phyloP scores from a whole-genome alignment of 306 rosid species.

The Phaseolus lunatus region DNA sequence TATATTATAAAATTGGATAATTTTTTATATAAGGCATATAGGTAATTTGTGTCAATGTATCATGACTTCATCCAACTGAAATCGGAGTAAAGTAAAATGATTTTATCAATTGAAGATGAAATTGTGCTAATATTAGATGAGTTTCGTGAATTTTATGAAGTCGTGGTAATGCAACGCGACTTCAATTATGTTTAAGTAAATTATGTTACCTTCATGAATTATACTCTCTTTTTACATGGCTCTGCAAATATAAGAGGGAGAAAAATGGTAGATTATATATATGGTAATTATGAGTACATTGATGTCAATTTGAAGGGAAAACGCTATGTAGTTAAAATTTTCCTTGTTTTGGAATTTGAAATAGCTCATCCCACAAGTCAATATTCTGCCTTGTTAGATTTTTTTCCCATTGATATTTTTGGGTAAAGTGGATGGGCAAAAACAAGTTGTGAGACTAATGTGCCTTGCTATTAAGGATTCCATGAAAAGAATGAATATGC shows the following conservation, averaged over 20 bases:
- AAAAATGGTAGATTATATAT: constrained; percentile 58
- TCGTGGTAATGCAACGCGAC: too few relatives aligned
- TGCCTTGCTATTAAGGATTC: constrained; percentile 74
- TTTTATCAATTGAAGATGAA: too few relatives aligned
- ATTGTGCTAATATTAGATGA: too few relatives aligned
- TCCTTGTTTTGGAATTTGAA: constrained; percentile 60
- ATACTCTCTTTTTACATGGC: constrained; percentile 52
- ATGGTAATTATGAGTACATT: constrained; percentile 75
- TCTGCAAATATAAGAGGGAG: constrained; percentile 87
- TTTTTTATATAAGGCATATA: too few relatives aligned
- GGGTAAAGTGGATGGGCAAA: constrained; percentile 65
- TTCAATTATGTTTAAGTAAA: too few relatives aligned
- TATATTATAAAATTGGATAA: too few relatives aligned
- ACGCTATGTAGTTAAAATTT: constrained; percentile 72
- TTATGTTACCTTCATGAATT: too few relatives aligned
- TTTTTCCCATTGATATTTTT: constrained; percentile 65
- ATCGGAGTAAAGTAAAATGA: too few relatives aligned
- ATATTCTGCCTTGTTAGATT: constrained; percentile 59
- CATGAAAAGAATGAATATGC: constrained; percentile 61
- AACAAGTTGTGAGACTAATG: constrained; percentile 64
- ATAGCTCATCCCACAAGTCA: constrained; percentile 77
- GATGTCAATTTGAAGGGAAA: constrained; percentile 61
- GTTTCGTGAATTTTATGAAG: too few relatives aligned
- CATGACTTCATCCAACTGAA: too few relatives aligned
- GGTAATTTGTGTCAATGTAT: too few relatives aligned